phyloP scores from a whole-genome alignment of 257 asterid genomes.

The Solanum bulbocastanum region DNA sequence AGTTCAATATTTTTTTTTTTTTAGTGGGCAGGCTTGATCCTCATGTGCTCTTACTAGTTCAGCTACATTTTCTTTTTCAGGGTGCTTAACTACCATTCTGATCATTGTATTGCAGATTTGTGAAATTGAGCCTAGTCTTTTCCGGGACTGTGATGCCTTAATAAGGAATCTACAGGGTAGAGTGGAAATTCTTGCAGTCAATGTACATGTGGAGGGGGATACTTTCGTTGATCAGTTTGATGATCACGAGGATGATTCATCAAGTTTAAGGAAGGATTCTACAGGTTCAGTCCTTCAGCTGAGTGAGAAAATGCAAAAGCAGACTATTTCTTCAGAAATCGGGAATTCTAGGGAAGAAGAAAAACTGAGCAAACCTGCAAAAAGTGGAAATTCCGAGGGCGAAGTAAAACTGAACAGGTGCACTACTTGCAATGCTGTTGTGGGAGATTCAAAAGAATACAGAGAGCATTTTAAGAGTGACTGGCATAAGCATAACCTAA shows the following conservation, averaged over 20 bases:
- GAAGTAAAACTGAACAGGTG: constrained; percentile 65
- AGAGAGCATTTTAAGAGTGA: constrained; percentile 94
- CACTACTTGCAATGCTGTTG: constrained; percentile 65
- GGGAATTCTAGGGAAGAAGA: constrained; percentile 36
- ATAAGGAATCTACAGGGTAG: constrained; percentile 79
- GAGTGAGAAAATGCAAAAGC: constrained; percentile 56
- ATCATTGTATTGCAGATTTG: constrained; percentile 34
- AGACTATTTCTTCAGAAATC: constrained; percentile 27
- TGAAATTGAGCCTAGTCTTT: constrained; percentile 64
- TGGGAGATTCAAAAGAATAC: constrained; percentile 69
- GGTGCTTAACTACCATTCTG: background rate
- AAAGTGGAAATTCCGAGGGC: constrained; percentile 30
- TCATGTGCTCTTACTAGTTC: background rate
- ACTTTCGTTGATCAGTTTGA: constrained; percentile 54
- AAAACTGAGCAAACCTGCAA: constrained; percentile 38
- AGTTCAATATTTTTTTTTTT: background rate
- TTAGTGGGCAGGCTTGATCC: background rate
- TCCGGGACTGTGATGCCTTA: constrained; percentile 68
- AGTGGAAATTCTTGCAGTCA: constrained; percentile 75
- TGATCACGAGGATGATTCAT: constrained; percentile 58
- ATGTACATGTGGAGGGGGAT: constrained; percentile 68
- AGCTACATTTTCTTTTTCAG: background rate
- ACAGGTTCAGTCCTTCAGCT: constrained; percentile 22
- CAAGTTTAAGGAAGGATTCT: constrained; percentile 20
- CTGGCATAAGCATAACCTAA: constrained; percentile 75